Base-by-base conservation (phyloP, 78 protist genomes). In the Salpingoeca rosetta region DNA sequence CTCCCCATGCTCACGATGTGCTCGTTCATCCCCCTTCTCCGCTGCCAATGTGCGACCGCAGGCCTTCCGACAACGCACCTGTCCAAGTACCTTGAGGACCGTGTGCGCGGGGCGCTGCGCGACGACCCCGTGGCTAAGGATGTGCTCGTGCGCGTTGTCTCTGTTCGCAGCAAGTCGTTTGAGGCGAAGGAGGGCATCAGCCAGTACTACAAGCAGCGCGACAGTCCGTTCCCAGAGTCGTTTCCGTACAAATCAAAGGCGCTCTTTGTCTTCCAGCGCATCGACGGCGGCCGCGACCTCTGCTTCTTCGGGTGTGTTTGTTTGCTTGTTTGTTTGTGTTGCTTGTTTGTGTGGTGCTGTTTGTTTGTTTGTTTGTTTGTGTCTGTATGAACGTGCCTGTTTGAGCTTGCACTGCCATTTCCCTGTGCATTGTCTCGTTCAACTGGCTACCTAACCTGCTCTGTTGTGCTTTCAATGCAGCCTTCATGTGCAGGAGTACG, bases 401-500 rank as follows among this genome's bases (percentile, higher is more conserved):
- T n/a, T n/a, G n/a, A n/a, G n/a, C n/a, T n/a, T n/a, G n/a, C n/a
- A n/a, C n/a, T n/a, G n/a, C n/a, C n/a, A n/a, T n/a, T n/a, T n/a
- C n/a, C n/a, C n/a, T n/a, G n/a, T n/a, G n/a, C n/a, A n/a, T n/a
- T n/a, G n/a, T n/a, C n/a, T n/a, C n/a, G n/a, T n/a, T n/a, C n/a
- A n/a, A n/a, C n/a, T n/a, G n/a, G n/a, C n/a, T n/a, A n/a, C n/a
- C n/a, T n/a, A n/a, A n/a, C n/a, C n/a, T n/a, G n/a, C n/a, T n/a
- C n/a, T n/a, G n/a, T n/a, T n/a, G n/a, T n/a, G n/a, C n/a, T n/a
- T n/a, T n/a, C n/a, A n/a, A n/a, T n/a, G n/a, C n/a, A n/a, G n/a
- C 43, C 10, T 88, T 81, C 87, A 89, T 74, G 57, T 86, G 83
- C 88, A 89, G 35, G 91, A 89, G 83, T 89, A 84, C 82, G 91